Conservation (phyloP, 75 land plant genomes). For the Azolla pinnata region DNA sequence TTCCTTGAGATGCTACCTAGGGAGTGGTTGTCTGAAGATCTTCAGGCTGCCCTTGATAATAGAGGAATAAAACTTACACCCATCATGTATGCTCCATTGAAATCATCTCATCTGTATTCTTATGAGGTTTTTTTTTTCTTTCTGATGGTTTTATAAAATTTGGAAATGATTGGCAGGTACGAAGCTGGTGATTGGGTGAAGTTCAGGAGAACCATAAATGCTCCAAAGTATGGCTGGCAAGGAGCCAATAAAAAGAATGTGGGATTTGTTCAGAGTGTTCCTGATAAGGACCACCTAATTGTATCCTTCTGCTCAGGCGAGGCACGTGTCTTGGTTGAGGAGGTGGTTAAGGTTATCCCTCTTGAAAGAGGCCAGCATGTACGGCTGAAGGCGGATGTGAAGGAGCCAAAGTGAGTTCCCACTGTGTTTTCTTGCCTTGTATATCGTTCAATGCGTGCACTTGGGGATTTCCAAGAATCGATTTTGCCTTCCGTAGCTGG, state of each 20-base stretch:
- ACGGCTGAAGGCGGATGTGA: slow-evolving; percentile 59
- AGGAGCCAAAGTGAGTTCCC: slow-evolving; percentile 83
- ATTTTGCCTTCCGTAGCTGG: too few species aligned
- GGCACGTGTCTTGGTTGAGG: slow-evolving; percentile 46
- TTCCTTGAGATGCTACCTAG: slow-evolving; percentile 76
- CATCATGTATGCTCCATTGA: slow-evolving; percentile 42
- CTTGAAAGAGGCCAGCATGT: slow-evolving; percentile 87
- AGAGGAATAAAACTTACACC: slow-evolving; percentile 66
- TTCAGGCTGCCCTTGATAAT: slow-evolving; percentile 53
- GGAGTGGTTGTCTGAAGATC: slow-evolving; percentile 91
- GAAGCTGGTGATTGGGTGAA: slow-evolving; percentile 90
- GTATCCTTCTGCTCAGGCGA: slow-evolving; percentile 86
- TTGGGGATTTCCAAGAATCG: too few species aligned
- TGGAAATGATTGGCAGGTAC: slow-evolving; percentile 33
- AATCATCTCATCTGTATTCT: neutral
- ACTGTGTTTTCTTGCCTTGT: neutral
- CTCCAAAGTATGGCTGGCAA: slow-evolving; percentile 81
- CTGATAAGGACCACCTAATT: slow-evolving; percentile 47
- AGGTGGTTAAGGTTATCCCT: slow-evolving; percentile 77
- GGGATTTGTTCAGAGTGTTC: slow-evolving; percentile 78
- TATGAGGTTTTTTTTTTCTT: neutral
- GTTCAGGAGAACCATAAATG: slow-evolving; percentile 49
- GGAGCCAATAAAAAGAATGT: slow-evolving; percentile 72
- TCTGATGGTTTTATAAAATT: neutral
- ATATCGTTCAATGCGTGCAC: too few species aligned